phyloP scores from a whole-genome alignment of 192 early-diverging fungal species.

The Glomus cerebriforme region DNA sequence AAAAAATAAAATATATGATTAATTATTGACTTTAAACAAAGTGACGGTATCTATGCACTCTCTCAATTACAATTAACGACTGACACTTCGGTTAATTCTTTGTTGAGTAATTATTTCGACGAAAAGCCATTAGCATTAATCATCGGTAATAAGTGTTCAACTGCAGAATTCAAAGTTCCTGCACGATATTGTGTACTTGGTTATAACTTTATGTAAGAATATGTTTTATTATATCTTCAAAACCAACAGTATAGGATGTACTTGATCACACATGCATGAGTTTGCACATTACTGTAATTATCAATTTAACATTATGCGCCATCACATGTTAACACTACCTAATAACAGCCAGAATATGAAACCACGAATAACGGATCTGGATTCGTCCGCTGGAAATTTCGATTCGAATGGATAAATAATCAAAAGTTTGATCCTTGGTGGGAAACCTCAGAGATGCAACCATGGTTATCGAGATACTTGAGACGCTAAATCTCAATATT shows the following conservation, averaged over 20 bases:
- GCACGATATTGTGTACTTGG: too few species aligned
- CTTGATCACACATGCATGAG: not conserved
- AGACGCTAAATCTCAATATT: too few species aligned
- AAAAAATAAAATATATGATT: not conserved
- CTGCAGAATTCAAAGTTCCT: not conserved
- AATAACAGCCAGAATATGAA: not conserved
- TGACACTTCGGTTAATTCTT: too few species aligned
- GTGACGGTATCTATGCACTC: not conserved
- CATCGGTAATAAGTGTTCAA: not conserved
- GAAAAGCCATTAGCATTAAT: not conserved
- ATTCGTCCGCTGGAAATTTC: too few species aligned
- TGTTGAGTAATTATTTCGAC: not conserved
- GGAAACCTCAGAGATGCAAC: too few species aligned
- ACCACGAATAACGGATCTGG: too few species aligned
- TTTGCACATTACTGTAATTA: not conserved
- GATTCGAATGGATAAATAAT: too few species aligned
- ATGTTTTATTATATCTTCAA: too few species aligned
- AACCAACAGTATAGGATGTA: not conserved
- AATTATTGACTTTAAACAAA: not conserved
- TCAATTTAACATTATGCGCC: not conserved
- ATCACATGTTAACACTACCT: not conserved
- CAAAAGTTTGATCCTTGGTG: too few species aligned
- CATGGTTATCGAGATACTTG: too few species aligned
- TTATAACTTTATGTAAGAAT: too few species aligned
- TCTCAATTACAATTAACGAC: not conserved